These are phyloP conservation scores for Yarrowia hollandica DNA, from an alignment of 805 yeast species.

Conservation along the genomic window DNA sequence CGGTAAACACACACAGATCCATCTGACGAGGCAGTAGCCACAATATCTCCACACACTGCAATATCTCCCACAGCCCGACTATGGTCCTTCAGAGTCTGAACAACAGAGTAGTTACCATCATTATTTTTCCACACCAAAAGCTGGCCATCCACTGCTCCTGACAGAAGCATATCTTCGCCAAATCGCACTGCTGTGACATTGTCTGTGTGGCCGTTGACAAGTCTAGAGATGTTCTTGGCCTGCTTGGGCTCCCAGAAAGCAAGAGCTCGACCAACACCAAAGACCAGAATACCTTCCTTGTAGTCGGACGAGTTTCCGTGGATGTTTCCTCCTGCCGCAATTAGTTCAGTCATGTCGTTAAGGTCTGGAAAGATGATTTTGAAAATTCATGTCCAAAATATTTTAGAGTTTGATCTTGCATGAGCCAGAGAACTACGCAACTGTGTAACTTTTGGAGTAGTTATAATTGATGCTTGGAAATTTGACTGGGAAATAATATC, in stretches of 20 bases:
- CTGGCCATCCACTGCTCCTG: conserved; percentile 67
- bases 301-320: conserved; percentile 37
- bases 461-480: too few relatives aligned
- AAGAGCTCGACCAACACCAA: conserved; percentile 35
- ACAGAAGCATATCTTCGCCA: conserved; percentile 49
- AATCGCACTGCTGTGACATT: conserved; percentile 27
- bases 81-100: conserved; percentile 46
- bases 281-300: conserved; percentile 47
- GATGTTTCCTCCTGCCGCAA: conserved; percentile 36
- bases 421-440: too few relatives aligned
- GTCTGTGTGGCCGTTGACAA: conserved; percentile 7
- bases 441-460: too few relatives aligned
- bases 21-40: conserved; percentile 64
- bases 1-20: conserved; percentile 47
- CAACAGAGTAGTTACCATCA: conserved; percentile 31
- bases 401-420: conserved; percentile 1
- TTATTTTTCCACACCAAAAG: conserved; percentile 57
- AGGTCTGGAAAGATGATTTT: not conserved
- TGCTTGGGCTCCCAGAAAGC: conserved; percentile 35
- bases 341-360: conserved; percentile 26
- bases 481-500: too few relatives aligned
- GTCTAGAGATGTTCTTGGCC: conserved; percentile 8
- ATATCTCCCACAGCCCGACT: conserved; percentile 56
- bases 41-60: conserved; percentile 45
- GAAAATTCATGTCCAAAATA: not conserved